A percentile compares a stretch with the other conserved stretches of the same genome.
phyloP scores from a whole-genome alignment of 2,329 filamentous ascomycete species.

The Colletotrichum echinochloae region DNA sequence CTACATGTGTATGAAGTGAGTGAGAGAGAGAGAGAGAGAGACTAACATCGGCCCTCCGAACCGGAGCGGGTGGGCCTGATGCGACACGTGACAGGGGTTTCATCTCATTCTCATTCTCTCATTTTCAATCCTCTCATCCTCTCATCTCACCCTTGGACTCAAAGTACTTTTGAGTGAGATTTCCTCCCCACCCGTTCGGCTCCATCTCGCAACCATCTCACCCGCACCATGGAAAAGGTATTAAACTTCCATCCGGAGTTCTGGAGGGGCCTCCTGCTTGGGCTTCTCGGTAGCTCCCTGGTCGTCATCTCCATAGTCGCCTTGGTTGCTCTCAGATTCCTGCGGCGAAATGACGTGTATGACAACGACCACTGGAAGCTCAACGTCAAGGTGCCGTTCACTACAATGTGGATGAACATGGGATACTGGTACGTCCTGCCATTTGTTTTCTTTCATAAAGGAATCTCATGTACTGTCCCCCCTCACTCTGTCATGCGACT shows the following conservation, averaged over 20 bases:
- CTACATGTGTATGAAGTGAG: background rate
- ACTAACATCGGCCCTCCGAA: constrained; percentile 1
- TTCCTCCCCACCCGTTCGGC: too few relatives aligned
- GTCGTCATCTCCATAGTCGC: constrained; percentile 40
- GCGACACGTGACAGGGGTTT: background rate
- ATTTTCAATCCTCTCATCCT: too few relatives aligned
- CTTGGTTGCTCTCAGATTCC: constrained; percentile 38
- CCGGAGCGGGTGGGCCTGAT: background rate
- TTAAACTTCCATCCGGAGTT: background rate
- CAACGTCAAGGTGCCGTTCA: constrained; percentile 59
- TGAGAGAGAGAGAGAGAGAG: background rate
- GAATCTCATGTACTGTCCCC: too few relatives aligned
- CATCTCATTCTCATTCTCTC: background rate
- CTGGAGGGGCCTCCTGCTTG: background rate
- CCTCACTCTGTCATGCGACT: too few relatives aligned
- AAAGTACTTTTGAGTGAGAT: background rate
- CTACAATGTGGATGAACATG: constrained; percentile 74
- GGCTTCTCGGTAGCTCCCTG: constrained; percentile 43
- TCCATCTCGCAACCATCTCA: background rate
- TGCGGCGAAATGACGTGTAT: constrained; percentile 54
- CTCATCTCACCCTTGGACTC: background rate
- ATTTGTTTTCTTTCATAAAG: too few relatives aligned
- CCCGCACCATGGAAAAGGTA: background rate
- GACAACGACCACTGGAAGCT: constrained; percentile 68
- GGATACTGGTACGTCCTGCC: constrained; percentile 71